Percentiles rank a stretch among this genome's conserved stretches.
Conservation (phyloP, 768 basidiomycete genomes). For the Boletellus sp. region DNA sequence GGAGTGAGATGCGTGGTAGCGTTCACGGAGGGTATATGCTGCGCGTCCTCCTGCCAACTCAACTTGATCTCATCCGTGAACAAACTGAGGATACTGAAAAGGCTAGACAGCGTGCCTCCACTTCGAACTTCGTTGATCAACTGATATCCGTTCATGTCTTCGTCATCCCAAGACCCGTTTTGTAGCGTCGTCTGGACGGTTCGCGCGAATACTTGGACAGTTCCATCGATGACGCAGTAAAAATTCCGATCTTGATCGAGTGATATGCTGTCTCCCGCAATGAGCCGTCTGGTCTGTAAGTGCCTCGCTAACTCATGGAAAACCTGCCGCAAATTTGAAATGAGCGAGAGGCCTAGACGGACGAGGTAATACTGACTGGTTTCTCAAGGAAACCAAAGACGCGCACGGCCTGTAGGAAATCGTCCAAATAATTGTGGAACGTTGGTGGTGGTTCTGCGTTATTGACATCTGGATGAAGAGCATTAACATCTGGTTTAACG, state of each 20-base stretch:
- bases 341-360: neutral
- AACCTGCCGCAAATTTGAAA: constrained; percentile 46
- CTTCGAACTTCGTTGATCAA: constrained; percentile 94
- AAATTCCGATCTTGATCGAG: constrained; percentile 92
- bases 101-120: constrained; percentile 90
- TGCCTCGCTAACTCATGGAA: constrained; percentile 98
- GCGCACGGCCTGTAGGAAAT: constrained; percentile 92
- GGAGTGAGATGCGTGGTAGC: constrained; percentile 19
- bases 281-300: constrained; percentile 89
- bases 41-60: constrained; percentile 78
- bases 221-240: constrained; percentile 98
- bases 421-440: constrained; percentile 96
- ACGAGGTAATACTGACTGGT: constrained; percentile 54
- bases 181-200: constrained; percentile 51
- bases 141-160: constrained; percentile 94
- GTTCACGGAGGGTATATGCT: constrained; percentile 23
- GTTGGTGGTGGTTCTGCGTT: constrained; percentile 65
- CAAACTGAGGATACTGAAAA: constrained; percentile 94
- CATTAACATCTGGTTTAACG: constrained; percentile 77
- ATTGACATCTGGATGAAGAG: constrained; percentile 90
- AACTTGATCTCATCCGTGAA: constrained; percentile 94
- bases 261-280: constrained; percentile 92
- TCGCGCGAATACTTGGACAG: constrained; percentile 86
- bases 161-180: constrained; percentile 70
- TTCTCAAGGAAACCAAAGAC: constrained; percentile 98